These are phyloP conservation scores for Colletotrichum sojae DNA, from an alignment of 2,329 filamentous ascomycete species.

Conservation along the genomic window DNA sequence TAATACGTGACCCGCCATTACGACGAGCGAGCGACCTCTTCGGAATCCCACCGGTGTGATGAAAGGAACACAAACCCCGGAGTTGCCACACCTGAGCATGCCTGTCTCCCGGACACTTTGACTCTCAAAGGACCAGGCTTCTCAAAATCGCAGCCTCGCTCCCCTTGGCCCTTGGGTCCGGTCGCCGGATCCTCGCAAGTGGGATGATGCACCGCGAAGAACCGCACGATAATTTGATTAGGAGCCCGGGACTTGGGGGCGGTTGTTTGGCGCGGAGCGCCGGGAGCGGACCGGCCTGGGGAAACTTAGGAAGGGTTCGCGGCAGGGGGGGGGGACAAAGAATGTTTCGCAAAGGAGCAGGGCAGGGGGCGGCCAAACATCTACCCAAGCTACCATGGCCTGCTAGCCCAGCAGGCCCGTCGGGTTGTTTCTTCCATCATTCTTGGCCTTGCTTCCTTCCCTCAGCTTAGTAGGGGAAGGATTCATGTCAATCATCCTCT, in stretches of 20 bases:
- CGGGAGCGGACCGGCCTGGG: conserved; percentile 37
- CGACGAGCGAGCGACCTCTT: background rate
- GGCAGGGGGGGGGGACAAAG: conserved; percentile 16
- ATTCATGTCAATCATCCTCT: conserved; percentile 12
- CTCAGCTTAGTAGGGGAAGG: background rate
- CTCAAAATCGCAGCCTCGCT: background rate
- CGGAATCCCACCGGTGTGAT: conserved; percentile 9
- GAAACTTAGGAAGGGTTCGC: conserved; percentile 30
- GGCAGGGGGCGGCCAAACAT: conserved; percentile 14
- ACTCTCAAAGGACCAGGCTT: background rate
- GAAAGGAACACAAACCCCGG: conserved; percentile 2
- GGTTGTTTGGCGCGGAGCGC: conserved; percentile 19
- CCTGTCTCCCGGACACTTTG: conserved; percentile 3
- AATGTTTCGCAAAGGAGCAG: conserved; percentile 9
- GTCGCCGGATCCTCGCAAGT: conserved; percentile 11
- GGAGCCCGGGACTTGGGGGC: background rate
- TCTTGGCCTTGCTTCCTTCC: conserved; percentile 21
- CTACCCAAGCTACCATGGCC: background rate
- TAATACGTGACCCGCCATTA: background rate
- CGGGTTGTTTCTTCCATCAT: conserved; percentile 26
- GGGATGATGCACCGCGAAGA: conserved; percentile 14
- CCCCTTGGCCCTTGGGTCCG: background rate
- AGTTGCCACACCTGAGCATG: background rate
- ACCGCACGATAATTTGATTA: conserved; percentile 29
- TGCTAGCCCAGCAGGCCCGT: background rate